Evolutionary conservation across 495 filamentous ascomycete genomes (phyloP).

Genomic region (Daldinia caldariorum): DNA sequence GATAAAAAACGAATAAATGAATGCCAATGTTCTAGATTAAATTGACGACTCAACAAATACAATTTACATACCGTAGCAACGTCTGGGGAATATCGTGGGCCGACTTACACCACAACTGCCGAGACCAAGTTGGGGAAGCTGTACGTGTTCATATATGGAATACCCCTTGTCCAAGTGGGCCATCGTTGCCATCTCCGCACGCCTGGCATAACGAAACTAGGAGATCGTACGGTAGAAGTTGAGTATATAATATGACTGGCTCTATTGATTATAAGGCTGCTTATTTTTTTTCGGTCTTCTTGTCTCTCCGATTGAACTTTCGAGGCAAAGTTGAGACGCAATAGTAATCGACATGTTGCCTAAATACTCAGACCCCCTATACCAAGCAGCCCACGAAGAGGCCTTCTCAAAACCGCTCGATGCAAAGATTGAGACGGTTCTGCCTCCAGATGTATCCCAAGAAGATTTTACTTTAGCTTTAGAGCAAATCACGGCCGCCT

Average conservation of each 20-base stretch:
- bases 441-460: slow-evolving; percentile 55
- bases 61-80: not conserved
- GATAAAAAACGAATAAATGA: slow-evolving; percentile 26
- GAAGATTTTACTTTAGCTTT: slow-evolving; percentile 48
- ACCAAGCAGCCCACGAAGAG: slow-evolving; percentile 43
- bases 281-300: not conserved
- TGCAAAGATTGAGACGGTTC: slow-evolving; percentile 37
- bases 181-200: slow-evolving; percentile 36
- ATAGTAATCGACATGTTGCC: slow-evolving; percentile 13
- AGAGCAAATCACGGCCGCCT: slow-evolving; percentile 32
- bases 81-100: not conserved
- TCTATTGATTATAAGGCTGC: not conserved
- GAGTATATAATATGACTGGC: slow-evolving; percentile 13
- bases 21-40: slow-evolving; percentile 12
- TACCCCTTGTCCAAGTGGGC: slow-evolving; percentile 20
- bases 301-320: not conserved
- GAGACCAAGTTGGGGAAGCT: slow-evolving; percentile 28
- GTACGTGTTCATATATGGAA: slow-evolving; percentile 21
- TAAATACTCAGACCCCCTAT: slow-evolving; percentile 38
- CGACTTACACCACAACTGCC: slow-evolving; percentile 33
- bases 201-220: not conserved
- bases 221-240: not conserved
- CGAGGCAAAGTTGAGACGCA: not conserved
- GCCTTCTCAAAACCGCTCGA: slow-evolving; percentile 43
- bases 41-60: not conserved